Evolutionary conservation across 116 monocot species (phyloP).

Genomic region (Cymodocea nodosa): DNA sequence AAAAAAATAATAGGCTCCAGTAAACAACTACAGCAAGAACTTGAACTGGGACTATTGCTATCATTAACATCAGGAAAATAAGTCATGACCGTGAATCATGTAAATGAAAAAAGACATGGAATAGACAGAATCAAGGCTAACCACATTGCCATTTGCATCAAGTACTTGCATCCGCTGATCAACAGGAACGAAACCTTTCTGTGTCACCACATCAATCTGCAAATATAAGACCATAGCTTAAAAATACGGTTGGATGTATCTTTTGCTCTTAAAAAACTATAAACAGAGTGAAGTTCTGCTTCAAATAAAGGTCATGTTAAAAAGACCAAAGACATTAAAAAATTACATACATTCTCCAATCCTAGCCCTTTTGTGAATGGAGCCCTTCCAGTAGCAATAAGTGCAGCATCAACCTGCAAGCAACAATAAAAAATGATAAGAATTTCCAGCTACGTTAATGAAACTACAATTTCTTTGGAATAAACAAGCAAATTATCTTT

Average conservation of each 20-base stretch:
- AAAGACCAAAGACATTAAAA: not conserved
- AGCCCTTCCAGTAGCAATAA: slow-evolving; percentile 94
- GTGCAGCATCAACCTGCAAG: slow-evolving; percentile 89
- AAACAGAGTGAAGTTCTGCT: not conserved
- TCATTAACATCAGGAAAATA: too few species aligned
- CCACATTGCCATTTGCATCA: slow-evolving; percentile 63
- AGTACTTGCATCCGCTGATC: slow-evolving; percentile 86
- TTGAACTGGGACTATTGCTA: too few species aligned
- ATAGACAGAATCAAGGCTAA: slow-evolving; percentile 9
- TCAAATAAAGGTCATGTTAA: not conserved
- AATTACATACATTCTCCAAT: slow-evolving; percentile 67
- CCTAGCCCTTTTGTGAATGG: slow-evolving; percentile 97
- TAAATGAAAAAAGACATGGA: not conserved
- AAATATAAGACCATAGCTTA: slow-evolving; percentile 4
- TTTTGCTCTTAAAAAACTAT: not conserved
- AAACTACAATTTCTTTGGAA: not conserved
- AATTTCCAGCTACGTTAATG: not conserved
- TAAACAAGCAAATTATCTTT: too few species aligned
- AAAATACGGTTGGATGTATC: not conserved
- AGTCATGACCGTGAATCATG: too few species aligned
- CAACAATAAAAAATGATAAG: slow-evolving; percentile 1
- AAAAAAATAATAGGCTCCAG: not conserved
- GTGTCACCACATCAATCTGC: slow-evolving; percentile 82
- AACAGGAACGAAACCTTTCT: slow-evolving; percentile 92
- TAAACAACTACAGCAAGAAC: too few species aligned